phyloP scores from a whole-genome alignment of 805 yeast species.

The Ogataea ramenticola region DNA sequence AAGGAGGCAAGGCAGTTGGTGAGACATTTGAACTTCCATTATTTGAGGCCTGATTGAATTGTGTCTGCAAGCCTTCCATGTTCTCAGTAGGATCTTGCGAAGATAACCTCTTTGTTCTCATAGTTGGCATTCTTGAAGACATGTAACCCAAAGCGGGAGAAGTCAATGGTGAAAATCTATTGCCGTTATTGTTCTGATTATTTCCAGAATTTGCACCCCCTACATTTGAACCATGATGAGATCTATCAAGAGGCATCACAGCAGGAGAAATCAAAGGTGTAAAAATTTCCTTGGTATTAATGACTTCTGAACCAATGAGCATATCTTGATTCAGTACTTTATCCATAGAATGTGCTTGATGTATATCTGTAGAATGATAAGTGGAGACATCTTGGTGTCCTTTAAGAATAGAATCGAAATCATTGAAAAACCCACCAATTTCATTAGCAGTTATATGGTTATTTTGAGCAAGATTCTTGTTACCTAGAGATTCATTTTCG shows the following conservation, averaged over 20 bases:
- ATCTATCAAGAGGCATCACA: slow-evolving; percentile 51
- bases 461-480: background rate
- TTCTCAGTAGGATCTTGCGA: background rate
- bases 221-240: background rate
- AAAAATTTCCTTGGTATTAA: slow-evolving; percentile 54
- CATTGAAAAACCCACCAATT: background rate
- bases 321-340: background rate
- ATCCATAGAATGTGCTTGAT: background rate
- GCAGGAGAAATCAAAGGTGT: slow-evolving; percentile 78
- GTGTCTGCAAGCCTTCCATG: slow-evolving; percentile 6
- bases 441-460: background rate
- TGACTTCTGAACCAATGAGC: slow-evolving; percentile 5
- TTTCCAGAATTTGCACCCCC: background rate
- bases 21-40: background rate
- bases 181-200: no score
- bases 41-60: background rate
- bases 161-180: slow-evolving; percentile 43
- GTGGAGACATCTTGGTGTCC: background rate
- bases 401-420: background rate
- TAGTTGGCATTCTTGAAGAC: slow-evolving; percentile 13
- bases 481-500: background rate
- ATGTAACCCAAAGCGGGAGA: slow-evolving; percentile 61
- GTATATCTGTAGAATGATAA: background rate
- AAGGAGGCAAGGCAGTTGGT: background rate
- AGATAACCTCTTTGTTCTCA: slow-evolving; percentile 20